Conservation (phyloP, 1,139 yeast genomes). For the Saccharomycopsis hybrid region DNA sequence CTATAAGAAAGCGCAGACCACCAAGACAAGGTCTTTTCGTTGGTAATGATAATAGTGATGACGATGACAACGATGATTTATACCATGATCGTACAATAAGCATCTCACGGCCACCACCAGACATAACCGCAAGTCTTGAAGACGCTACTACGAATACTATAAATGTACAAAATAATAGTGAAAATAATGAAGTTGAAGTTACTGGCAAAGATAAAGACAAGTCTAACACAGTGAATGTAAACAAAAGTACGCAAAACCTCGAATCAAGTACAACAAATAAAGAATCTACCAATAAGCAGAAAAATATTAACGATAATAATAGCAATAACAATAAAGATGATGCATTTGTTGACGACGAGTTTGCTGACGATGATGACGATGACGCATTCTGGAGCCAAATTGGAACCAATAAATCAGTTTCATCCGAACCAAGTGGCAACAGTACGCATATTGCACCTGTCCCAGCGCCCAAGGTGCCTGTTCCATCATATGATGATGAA, state of each 20-base stretch:
- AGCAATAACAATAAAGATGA: background rate
- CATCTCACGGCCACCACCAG: background rate
- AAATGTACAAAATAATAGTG: background rate
- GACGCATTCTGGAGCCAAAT: constrained; percentile 5
- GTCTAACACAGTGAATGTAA: background rate
- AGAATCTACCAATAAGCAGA: too few relatives aligned
- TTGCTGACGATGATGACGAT: constrained; percentile 5
- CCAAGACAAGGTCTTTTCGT: background rate
- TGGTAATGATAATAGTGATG: background rate
- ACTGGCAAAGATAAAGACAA: too few relatives aligned
- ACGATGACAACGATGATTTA: background rate
- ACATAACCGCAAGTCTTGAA: background rate
- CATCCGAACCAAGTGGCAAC: background rate
- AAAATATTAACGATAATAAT: background rate
- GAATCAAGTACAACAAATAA: too few relatives aligned
- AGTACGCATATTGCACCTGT: background rate
- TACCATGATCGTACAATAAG: background rate
- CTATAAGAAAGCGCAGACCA: background rate
- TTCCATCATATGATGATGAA: background rate
- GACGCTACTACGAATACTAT: background rate
- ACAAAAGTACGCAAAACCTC: background rate
- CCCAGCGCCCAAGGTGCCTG: background rate
- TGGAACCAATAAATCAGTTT: background rate
- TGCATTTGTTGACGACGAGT: constrained; percentile 1
- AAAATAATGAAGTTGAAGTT: too few relatives aligned